Evolutionary conservation across 176 grass and related monocot genomes (phyloP).

Genomic region (Guadua angustifolia): DNA sequence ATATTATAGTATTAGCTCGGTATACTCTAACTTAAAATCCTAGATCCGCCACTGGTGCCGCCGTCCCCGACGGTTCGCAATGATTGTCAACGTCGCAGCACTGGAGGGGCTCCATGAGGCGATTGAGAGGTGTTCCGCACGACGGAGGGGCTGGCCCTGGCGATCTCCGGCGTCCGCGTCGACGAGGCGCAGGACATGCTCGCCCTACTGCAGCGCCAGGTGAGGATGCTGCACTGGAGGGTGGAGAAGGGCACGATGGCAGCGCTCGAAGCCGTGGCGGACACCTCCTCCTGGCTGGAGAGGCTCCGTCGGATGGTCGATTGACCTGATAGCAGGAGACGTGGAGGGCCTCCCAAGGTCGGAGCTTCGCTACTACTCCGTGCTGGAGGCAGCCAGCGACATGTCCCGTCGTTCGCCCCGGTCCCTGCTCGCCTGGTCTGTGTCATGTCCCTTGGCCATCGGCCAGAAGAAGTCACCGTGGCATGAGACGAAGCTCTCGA

Average conservation of each 20-base stretch:
- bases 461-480: no score
- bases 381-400: no score
- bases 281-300: neutral
- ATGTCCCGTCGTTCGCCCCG: no score
- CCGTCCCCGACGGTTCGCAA: no score
- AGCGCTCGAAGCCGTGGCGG: neutral
- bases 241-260: neutral
- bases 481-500: no score
- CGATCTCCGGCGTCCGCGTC: neutral
- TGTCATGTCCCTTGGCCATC: no score
- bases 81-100: neutral
- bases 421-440: no score
- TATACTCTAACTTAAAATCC: no score
- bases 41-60: no score
- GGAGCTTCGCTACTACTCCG: no score
- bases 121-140: neutral
- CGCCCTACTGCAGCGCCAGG: neutral
- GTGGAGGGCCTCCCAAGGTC: neutral
- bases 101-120: neutral
- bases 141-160: neutral
- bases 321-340: neutral
- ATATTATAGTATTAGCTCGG: no score
- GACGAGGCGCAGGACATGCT: neutral
- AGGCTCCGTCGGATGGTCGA: neutral
- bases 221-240: neutral